Evolutionary conservation across 768 basidiomycete genomes (phyloP), one percentile per base, ranked within the genome.

Genomic region (Coprinopsis strossmayeri): DNA sequence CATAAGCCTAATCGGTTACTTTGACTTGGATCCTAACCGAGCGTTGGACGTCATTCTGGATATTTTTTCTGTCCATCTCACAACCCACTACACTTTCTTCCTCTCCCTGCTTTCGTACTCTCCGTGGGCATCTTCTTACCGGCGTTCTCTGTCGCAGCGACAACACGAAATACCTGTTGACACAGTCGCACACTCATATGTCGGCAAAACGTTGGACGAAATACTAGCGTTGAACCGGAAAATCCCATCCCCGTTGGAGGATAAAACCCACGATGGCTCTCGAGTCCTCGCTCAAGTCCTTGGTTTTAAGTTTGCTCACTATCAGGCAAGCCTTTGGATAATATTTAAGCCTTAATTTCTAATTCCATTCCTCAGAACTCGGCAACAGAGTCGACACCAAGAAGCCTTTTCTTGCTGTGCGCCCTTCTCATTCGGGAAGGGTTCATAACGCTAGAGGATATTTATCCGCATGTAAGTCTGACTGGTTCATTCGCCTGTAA

Each of bases 221-320:
- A 69, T 90, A 15, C 61, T 92, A 44, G 55, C 61, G 23, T 61
- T 80, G 35, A 80, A 79, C 0, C 81, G 87, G 57, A 60, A 59
- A 5, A 46, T 50, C 32, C 48, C 46, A 26, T 47, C 51, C 34
- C 40, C 48, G 5, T 38, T 54, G 46, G 50, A 57, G 21, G 46
- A 45, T 39, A 53, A 57, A 34, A 57, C 60, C 12, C 56, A 59
- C 3, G 59, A 60, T 23, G 70, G 78, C 44, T 71, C 82, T 21
- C 74, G 79, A 44, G 84, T 90, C 18, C 68, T 90, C 48, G 84
- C 91, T 12, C 93, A 99, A 67, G 88, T 98, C 5, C 70, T 99
- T 18, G 96, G 96, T n/a, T 98, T 98, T 77, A 99, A 99, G 65
- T 95, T 96, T 58, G 76, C 78, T 7, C 83, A 85, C 62, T 94